These are phyloP conservation scores for Zygosaccharomyces pseudorouxii DNA, from an alignment of 805 yeast species.

Conservation along the genomic window DNA sequence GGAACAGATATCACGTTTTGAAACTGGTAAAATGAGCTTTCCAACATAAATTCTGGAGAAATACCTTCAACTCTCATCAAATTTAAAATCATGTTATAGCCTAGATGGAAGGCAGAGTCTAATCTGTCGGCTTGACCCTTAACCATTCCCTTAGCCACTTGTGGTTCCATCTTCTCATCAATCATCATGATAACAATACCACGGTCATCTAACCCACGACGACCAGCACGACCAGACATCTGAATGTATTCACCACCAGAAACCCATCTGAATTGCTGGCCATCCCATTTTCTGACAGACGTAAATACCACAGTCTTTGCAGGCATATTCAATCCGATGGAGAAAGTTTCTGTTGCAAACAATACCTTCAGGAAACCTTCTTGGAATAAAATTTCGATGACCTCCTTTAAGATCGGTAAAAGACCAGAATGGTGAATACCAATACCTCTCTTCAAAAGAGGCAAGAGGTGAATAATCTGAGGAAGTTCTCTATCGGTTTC, in stretches of 20 bases:
- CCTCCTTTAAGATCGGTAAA: conserved; percentile 88
- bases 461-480: conserved; percentile 87
- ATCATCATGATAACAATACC: conserved; percentile 99
- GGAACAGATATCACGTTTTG: conserved; percentile 94
- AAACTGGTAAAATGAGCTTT: conserved; percentile 89
- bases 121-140: conserved; percentile 97
- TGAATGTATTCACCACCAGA: conserved; percentile 99
- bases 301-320: conserved; percentile 98
- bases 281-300: conserved; percentile 97
- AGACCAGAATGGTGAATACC: conserved; percentile 98
- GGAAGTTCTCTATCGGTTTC: conserved; percentile 90
- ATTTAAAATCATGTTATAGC: conserved; percentile 95
- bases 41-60: conserved; percentile 96
- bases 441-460: conserved; percentile 87
- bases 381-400: conserved; percentile 92
- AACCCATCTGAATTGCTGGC: conserved; percentile 96
- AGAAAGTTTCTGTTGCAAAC: conserved; percentile 97
- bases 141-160: conserved; percentile 98
- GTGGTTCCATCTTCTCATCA: conserved; percentile 99
- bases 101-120: conserved; percentile 96
- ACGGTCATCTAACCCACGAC: conserved; percentile 98
- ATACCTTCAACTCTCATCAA: conserved; percentile 96
- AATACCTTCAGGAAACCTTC: conserved; percentile 92
- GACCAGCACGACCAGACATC: conserved; percentile 99
- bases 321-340: conserved; percentile 98